phyloP scores from a whole-genome alignment of 2,329 filamentous ascomycete species.

The Ascochyta viciae-villosae region DNA sequence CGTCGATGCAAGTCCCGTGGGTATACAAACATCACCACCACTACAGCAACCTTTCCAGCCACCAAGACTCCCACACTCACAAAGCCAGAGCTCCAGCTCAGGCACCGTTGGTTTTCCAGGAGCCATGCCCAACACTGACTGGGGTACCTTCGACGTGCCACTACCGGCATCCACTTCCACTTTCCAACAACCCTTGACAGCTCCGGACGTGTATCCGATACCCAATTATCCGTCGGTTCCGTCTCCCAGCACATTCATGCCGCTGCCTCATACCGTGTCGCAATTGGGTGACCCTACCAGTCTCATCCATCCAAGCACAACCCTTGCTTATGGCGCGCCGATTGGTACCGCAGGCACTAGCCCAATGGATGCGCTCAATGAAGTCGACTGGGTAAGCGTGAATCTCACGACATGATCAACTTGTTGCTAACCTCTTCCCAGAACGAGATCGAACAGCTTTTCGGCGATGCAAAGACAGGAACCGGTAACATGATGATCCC shows the following conservation, averaged over 20 bases:
- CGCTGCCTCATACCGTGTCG: neutral
- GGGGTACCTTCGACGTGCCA: slow-evolving; percentile 33
- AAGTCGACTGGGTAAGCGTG: slow-evolving; percentile 70
- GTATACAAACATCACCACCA: slow-evolving; percentile 11
- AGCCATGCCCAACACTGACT: slow-evolving; percentile 34
- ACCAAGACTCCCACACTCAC: slow-evolving; percentile 3
- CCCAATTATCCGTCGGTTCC: slow-evolving; percentile 4
- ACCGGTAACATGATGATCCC: slow-evolving; percentile 42
- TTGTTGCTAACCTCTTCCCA: slow-evolving; percentile 27
- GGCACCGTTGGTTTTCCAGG: slow-evolving; percentile 25
- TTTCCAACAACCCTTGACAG: slow-evolving; percentile 9
- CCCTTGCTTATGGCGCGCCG: neutral
- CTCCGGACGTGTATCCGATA: slow-evolving; percentile 7
- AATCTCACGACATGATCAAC: neutral
- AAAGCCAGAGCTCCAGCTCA: slow-evolving; percentile 1
- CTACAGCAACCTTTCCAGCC: neutral
- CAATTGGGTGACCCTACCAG: slow-evolving; percentile 7
- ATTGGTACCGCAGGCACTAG: slow-evolving; percentile 20
- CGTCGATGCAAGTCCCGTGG: neutral
- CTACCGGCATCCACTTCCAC: slow-evolving; percentile 3
- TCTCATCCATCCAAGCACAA: neutral
- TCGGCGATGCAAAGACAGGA: slow-evolving; percentile 44
- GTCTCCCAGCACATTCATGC: neutral
- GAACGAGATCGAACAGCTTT: slow-evolving; percentile 57
- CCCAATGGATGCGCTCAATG: slow-evolving; percentile 48